phyloP scores from a whole-genome alignment of 2,329 filamentous ascomycete species.

The Talaromyces verruculosus region DNA sequence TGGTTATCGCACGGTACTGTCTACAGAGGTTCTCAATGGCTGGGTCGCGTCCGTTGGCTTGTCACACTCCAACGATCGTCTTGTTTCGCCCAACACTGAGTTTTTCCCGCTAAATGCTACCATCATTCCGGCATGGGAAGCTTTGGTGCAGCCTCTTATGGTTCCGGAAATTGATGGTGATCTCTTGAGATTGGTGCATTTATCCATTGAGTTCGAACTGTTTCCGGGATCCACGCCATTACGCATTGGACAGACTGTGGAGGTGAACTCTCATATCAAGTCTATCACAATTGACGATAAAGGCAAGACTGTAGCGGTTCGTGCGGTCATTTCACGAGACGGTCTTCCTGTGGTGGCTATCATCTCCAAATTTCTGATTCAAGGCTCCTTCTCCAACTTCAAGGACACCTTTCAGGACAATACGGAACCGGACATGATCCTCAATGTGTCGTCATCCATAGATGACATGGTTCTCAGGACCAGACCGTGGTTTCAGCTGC shows the following conservation, averaged over 20 bases:
- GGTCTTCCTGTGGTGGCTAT: neutral
- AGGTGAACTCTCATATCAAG: neutral
- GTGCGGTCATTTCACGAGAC: neutral
- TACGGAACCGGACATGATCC: slow-evolving; percentile 63
- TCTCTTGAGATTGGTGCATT: slow-evolving; percentile 88
- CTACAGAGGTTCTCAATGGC: neutral
- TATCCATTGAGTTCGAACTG: slow-evolving; percentile 98
- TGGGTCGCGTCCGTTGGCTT: slow-evolving; percentile 2
- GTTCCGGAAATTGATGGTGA: slow-evolving; percentile 86
- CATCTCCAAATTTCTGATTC: slow-evolving; percentile 7
- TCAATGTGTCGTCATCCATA: neutral
- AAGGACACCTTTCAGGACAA: slow-evolving; percentile 99
- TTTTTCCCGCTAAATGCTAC: slow-evolving; percentile 66
- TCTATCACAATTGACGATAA: neutral
- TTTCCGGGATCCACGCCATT: slow-evolving; percentile 81
- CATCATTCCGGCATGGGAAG: slow-evolving; percentile 97
- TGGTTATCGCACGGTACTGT: slow-evolving; percentile 9
- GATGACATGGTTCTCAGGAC: neutral
- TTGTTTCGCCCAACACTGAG: neutral
- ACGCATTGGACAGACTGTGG: neutral
- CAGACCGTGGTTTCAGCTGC: slow-evolving; percentile 72
- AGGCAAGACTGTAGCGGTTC: neutral
- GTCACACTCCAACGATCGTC: slow-evolving; percentile 1
- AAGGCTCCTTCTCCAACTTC: slow-evolving; percentile 42
- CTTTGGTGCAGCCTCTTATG: slow-evolving; percentile 92